Base-by-base conservation (phyloP, 1,139 yeast genomes). In the Suhomyces yuchorum region DNA sequence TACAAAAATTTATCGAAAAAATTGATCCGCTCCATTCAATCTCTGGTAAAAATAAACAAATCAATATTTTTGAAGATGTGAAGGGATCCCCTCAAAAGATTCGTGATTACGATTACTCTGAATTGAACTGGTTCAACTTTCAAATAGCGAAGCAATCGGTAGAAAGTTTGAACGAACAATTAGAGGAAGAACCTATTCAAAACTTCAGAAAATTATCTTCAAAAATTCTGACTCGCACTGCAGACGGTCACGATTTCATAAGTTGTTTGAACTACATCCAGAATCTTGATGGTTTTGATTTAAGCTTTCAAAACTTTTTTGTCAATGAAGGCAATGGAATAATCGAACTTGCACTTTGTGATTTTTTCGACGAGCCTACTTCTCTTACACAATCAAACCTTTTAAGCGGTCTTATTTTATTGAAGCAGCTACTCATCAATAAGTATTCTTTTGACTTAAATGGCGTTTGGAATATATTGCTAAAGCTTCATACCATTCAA, bases 51-150 rank as follows among this genome's bases (percentile, higher is more conserved):
- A 67, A 62, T 43, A 68, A 67, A 40, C 71, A 68, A 4, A 74
- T 76, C 30, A 52, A 61, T 17, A 76, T 76, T 9, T 76, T 61
- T 48, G 75, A 74, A 40, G 80, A 75, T 55, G 54, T 50, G 5
- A 47, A 56, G 8, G 71, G 73, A 4, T 71, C 76, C 0, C 74
- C 75, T 0, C 73, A 67, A 40, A 70, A 68, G 46, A 63, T 60
- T 1, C 56, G 56, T 23, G 66, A 65, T 5, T 69, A 70, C 51
- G 64, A 63, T 43, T 71, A 70, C 44, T 52, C 66, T 1, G 76
- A 72, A 22, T 51, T 59, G 47, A 74, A 70, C 50, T 74, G 78
- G 79, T 73, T 71, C 55, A 73, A 71, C 48, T 71, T 66, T 43
- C 75, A 71, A 54, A 51, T 71, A 30, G 70, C 75, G 1, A 68